These are phyloP conservation scores for Triangularia verruculosa DNA, from an alignment of 2,329 filamentous ascomycete species.

Conservation along the genomic window DNA sequence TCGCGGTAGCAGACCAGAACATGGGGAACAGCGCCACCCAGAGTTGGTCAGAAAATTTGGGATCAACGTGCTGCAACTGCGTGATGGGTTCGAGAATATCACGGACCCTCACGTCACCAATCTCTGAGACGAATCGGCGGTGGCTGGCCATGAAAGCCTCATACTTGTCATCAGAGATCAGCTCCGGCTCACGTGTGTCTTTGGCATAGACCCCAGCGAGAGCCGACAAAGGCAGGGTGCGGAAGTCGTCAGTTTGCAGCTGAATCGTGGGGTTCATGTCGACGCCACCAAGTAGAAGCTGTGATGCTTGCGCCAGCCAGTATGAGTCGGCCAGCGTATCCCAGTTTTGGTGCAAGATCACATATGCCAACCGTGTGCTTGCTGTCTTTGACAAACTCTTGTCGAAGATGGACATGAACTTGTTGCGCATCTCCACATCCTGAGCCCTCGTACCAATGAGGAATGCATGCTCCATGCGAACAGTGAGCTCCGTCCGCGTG, in stretches of 20 bases:
- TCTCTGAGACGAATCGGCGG: slow-evolving; percentile 76
- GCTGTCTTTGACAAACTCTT: slow-evolving; percentile 90
- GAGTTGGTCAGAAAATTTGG: slow-evolving; percentile 76
- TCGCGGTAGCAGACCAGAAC: slow-evolving; percentile 84
- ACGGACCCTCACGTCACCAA: slow-evolving; percentile 81
- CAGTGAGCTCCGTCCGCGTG: slow-evolving; percentile 89
- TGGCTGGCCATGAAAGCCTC: slow-evolving; percentile 77
- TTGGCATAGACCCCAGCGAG: slow-evolving; percentile 71
- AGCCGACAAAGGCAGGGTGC: slow-evolving; percentile 68
- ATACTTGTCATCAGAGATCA: slow-evolving; percentile 78
- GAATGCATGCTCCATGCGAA: slow-evolving; percentile 97
- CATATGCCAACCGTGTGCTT: slow-evolving; percentile 82
- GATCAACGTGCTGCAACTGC: slow-evolving; percentile 88
- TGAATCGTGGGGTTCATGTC: slow-evolving; percentile 79
- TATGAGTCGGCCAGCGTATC: slow-evolving; percentile 92
- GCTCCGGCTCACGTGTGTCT: slow-evolving; percentile 60
- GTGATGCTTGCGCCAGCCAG: slow-evolving; percentile 93
- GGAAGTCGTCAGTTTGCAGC: slow-evolving; percentile 81
- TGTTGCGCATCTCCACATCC: slow-evolving; percentile 94
- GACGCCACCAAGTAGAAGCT: slow-evolving; percentile 85
- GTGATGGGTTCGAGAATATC: slow-evolving; percentile 87
- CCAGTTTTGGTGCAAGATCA: slow-evolving; percentile 93
- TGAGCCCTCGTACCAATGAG: slow-evolving; percentile 89
- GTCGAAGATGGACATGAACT: slow-evolving; percentile 96
- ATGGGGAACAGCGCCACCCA: slow-evolving; percentile 92